Base-by-base conservation (phyloP, 768 basidiomycete genomes). In the Rossbeevera mucosa region DNA sequence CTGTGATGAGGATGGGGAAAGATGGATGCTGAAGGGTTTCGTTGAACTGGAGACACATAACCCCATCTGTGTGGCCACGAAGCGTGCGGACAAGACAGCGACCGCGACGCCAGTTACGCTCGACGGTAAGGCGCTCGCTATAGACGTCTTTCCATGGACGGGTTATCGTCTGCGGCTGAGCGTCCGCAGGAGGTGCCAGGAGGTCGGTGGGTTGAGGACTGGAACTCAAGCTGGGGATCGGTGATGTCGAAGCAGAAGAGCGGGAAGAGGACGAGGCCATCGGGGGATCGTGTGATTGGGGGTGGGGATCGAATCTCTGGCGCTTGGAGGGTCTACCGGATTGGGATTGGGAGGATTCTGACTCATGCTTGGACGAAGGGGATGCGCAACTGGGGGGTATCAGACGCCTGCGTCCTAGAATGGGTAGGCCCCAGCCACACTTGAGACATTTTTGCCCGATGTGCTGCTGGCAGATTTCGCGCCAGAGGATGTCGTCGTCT, bases 121-220 rank as follows among this genome's bases (percentile, higher is more conserved):
- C 96, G 41, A 99, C 82, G 18, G 86, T 85, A 69, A 98, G 83
- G n/a, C 96, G 86, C 68, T 99, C 96, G 65, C 89, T 91, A 70
- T 98, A 99, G 18, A 99, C 95, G 58, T 90, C 86, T 68, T 99
- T 99, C 96, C 96, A 99, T 0, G 95, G 96, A 41, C 94, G 83
- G 14, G 91, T 94, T 54, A 80, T 60, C 14, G 75, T 72, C 22
- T 69, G 62, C 12, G 47, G 11, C 18, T 47, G 62, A 8, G 62
- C 42, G 69, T 58, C 50, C 68, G 63, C 56, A 66, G 68, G 56
- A 44, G 67, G 64, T 24, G 70, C 66, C 33, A 74, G 73, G 36
- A 50, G 47, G 30, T 57, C 55, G 14, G 46, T 13, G 30, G 58
- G 41, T 18, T 29, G 55, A 18, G 56, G 50, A 20, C 44, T 51